Base-by-base conservation (phyloP, 495 filamentous ascomycete species). In the Aspergillus sclerotioniger region DNA sequence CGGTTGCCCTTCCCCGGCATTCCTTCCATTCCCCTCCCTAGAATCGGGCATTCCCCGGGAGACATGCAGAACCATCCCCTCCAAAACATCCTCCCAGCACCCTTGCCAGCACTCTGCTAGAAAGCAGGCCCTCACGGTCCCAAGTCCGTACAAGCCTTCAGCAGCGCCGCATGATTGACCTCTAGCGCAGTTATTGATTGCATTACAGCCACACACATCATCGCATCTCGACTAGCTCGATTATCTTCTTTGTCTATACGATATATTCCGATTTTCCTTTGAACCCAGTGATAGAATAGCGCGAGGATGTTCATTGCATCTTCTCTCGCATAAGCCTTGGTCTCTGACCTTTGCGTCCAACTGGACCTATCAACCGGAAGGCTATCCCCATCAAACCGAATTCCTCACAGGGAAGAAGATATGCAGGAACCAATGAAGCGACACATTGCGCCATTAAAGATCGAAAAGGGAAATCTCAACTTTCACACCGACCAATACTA, bases 401-500 rank as follows among this genome's bases (percentile, higher is more conserved):
- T 41, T 39, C 35, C 21, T 50, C 50, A n/a, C 47, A 39, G 20
- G 37, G 35, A 53, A 61, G 54, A 58, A 71, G 60, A 64, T 47
- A 74, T 75, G 71, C 25, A 25, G 25, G 70, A 71, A 61, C 67
- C 70, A 68, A 71, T 72, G 66, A 74, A 68, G 67, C 64, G 69
- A 57, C 70, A 87, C 69, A 87, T 93, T 64, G 87, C 89, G 62
- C 90, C 90, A 44, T 78, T 93, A 64, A 76, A 87, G 52, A 87
- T 92, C 62, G 77, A 82, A 60, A 92, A 91, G 73, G 77, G 73
- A 37, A 80, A 79, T 54, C 72, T 77, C 54, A 79, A 80, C 66
- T 79, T 61, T 50, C 58, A 63, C 53, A 53, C 49, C 49, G 41
- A 59, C 63, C 70, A 63, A 61, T 75, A 65, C 56, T 70, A 73